phyloP scores from a whole-genome alignment of 805 yeast species.

The Saccharomycopsis babjevae region DNA sequence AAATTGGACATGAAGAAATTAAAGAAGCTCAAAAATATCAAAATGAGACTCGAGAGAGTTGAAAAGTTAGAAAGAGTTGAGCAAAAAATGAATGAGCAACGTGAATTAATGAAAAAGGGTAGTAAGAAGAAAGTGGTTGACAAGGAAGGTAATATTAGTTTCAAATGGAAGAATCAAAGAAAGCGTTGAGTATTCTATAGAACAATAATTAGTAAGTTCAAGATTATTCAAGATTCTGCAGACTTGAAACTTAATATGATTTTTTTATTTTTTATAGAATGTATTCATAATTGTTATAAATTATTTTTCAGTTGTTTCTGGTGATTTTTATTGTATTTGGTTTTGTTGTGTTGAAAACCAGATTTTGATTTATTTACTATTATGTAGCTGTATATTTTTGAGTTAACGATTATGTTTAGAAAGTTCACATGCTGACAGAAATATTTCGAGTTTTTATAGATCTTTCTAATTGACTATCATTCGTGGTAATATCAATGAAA shows the following conservation, averaged over 20 bases:
- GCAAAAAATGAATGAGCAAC: constrained; percentile 62
- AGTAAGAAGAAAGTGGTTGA: constrained; percentile 66
- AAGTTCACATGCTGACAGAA: too few relatives aligned
- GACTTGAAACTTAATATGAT: neutral
- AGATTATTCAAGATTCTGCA: neutral
- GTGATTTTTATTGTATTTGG: too few relatives aligned
- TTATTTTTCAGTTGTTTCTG: too few relatives aligned
- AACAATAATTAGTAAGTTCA: neutral
- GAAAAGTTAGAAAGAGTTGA: constrained; percentile 59
- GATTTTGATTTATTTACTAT: too few relatives aligned
- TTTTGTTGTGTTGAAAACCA: too few relatives aligned
- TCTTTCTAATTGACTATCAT: too few relatives aligned
- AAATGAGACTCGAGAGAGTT: constrained; percentile 61
- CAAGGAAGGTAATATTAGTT: constrained; percentile 56
- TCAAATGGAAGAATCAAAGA: constrained; percentile 79
- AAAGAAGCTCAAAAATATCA: constrained; percentile 48
- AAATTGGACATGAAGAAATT: constrained; percentile 42
- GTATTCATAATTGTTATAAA: too few relatives aligned
- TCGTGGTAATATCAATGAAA: too few relatives aligned
- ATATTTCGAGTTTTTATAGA: too few relatives aligned
- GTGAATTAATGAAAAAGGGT: constrained; percentile 87
- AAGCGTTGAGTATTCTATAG: constrained; percentile 27
- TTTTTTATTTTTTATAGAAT: too few relatives aligned
- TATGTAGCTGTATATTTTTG: too few relatives aligned
- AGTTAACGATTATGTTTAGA: too few relatives aligned